Percentiles rank a stretch among this genome's conserved stretches.
Conservation (phyloP, 352 stramenopile genomes). For the Phytophthora sp. region DNA sequence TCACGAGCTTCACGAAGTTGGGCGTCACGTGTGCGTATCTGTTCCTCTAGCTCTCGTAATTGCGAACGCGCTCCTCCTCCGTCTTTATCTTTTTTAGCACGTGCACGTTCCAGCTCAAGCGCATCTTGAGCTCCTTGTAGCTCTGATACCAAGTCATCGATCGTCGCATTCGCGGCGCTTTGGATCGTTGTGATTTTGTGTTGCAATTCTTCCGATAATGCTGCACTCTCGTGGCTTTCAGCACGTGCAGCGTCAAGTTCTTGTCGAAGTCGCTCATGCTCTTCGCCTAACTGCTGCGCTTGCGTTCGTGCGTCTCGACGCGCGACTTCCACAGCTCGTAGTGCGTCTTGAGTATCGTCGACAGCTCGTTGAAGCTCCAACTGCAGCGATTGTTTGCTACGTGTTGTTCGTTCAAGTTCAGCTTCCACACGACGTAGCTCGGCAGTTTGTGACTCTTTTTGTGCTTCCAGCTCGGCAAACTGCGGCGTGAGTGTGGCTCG, state of each 20-base stretch:
- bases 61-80: conserved; percentile 38
- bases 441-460: conserved; percentile 32
- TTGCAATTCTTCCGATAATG: conserved; percentile 64
- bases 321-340: conserved; percentile 69
- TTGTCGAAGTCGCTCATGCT: conserved; percentile 50
- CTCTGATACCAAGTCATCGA: conserved; percentile 74
- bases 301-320: conserved; percentile 56
- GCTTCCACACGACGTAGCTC: conserved; percentile 53
- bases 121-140: conserved; percentile 65
- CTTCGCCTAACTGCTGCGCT: conserved; percentile 46
- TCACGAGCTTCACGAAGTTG: conserved; percentile 33
- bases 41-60: conserved; percentile 51
- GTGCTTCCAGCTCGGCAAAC: conserved; percentile 34
- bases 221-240: conserved; percentile 48
- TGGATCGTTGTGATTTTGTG: conserved; percentile 74
- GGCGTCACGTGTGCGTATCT: conserved; percentile 38
- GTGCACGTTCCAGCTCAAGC: conserved; percentile 57
- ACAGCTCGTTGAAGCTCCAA: conserved; percentile 57
- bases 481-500: conserved; percentile 34
- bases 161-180: conserved; percentile 76
- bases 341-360: conserved; percentile 62
- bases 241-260: conserved; percentile 54
- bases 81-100: conserved; percentile 56
- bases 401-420: conserved; percentile 52
- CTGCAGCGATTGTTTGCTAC: conserved; percentile 58